A percentile compares a stretch with the other conserved stretches of the same genome.
Evolutionary conservation across 2,329 filamentous ascomycete genomes (phyloP).

Genomic region (Aaosphaeria pasadenensis): DNA sequence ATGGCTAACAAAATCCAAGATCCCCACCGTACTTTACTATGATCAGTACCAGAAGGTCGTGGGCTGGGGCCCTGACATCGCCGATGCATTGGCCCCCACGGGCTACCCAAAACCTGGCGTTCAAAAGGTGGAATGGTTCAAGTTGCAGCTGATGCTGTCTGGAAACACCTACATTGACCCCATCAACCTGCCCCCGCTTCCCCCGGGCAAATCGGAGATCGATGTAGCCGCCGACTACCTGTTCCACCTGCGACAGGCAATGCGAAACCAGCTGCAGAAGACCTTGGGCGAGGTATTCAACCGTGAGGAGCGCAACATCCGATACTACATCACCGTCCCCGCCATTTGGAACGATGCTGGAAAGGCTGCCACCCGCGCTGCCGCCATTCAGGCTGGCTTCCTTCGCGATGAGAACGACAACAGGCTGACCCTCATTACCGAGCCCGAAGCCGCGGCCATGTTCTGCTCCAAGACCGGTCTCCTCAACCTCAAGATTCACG

Average conservation of each 20-base stretch:
- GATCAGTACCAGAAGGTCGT: constrained; percentile 99
- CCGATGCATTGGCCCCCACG: constrained; percentile 91
- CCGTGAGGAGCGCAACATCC: constrained; percentile 94
- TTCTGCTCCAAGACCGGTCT: constrained; percentile 98
- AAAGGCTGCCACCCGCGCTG: constrained; percentile 92
- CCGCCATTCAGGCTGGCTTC: constrained; percentile 95
- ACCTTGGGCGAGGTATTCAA: constrained; percentile 97
- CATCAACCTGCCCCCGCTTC: constrained; percentile 95
- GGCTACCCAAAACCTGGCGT: constrained; percentile 97
- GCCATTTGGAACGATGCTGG: constrained; percentile 99
- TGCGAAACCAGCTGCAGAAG: constrained; percentile 94
- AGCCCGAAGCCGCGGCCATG: constrained; percentile 93
- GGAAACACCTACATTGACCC: constrained; percentile 99
- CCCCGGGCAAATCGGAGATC: constrained; percentile 96
- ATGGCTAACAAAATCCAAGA: constrained; percentile 52
- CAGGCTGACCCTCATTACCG: constrained; percentile 87
- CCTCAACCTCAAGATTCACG: constrained; percentile 94
- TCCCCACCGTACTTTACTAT: constrained; percentile 98
- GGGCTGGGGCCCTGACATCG: constrained; percentile 98
- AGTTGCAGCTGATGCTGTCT: constrained; percentile 96
- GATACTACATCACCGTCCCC: constrained; percentile 97
- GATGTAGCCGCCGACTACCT: constrained; percentile 99
- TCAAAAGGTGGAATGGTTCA: constrained; percentile 99
- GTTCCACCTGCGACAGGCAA: constrained; percentile 95
- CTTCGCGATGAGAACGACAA: constrained; percentile 97